These are phyloP conservation scores for Pseudevernia furfuracea DNA, from an alignment of 495 filamentous ascomycete genomes.

Conservation along the genomic window DNA sequence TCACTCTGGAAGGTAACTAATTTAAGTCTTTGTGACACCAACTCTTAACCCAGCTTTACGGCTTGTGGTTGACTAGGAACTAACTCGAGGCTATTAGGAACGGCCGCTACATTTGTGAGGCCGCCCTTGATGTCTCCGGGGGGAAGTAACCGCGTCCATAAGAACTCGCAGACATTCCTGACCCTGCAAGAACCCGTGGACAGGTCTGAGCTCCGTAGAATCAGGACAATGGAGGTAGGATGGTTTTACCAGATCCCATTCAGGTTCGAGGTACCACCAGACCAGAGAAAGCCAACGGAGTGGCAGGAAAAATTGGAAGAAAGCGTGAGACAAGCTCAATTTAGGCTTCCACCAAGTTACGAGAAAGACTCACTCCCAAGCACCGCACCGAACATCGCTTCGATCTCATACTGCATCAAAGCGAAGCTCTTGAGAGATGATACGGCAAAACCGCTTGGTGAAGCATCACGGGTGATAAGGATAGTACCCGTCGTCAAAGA, in stretches of 20 bases:
- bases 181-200: background rate
- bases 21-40: background rate
- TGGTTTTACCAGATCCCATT: background rate
- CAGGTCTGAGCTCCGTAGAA: background rate
- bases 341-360: background rate
- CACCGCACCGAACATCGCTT: background rate
- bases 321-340: background rate
- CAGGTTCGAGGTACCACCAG: background rate
- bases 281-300: background rate
- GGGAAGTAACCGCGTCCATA: background rate
- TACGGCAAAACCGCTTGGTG: background rate
- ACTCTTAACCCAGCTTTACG: background rate
- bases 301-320: background rate
- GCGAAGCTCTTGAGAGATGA: background rate
- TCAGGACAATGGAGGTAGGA: background rate
- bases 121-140: background rate
- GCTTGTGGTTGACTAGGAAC: background rate
- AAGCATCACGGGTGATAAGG: background rate
- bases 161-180: background rate
- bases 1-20: background rate
- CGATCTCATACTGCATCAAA: conserved; percentile 7
- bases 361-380: background rate
- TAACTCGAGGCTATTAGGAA: background rate
- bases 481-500: background rate
- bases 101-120: background rate